Percentiles rank a stretch among this genome's conserved stretches.
phyloP scores from a whole-genome alignment of 2,329 filamentous ascomycete species.

The Huntiella omanensis region DNA sequence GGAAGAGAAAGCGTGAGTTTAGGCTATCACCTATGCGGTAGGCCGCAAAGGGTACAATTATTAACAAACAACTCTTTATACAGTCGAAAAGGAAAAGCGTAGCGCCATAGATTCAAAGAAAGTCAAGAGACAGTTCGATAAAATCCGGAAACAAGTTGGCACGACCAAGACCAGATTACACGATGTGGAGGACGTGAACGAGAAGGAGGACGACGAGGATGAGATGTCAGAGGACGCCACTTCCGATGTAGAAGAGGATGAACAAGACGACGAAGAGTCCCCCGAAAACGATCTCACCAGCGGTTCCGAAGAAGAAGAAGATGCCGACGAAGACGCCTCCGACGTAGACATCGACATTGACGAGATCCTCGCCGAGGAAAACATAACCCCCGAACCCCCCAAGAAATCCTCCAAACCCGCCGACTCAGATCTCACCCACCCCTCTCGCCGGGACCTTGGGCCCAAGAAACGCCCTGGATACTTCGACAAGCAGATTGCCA shows the following conservation, averaged over 20 bases:
- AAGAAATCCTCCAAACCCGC: background rate
- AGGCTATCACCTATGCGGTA: background rate
- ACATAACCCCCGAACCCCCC: background rate
- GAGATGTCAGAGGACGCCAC: conserved; percentile 12
- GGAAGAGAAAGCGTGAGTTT: conserved; percentile 51
- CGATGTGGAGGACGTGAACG: background rate
- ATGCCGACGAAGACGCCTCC: background rate
- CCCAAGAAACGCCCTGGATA: conserved; percentile 26
- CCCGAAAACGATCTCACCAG: conserved; percentile 18
- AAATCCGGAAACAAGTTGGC: conserved; percentile 41
- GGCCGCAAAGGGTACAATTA: background rate
- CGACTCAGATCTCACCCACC: conserved; percentile 1
- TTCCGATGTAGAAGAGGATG: conserved; percentile 14
- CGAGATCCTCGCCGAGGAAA: background rate
- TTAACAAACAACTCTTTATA: background rate
- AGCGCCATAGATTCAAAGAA: conserved; percentile 83
- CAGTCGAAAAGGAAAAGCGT: conserved; percentile 77
- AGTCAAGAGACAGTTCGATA: conserved; percentile 79
- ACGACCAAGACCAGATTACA: background rate
- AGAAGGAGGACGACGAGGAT: conserved; percentile 17
- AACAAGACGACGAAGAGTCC: conserved; percentile 14
- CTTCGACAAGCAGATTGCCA: conserved; percentile 44
- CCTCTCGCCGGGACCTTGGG: conserved; percentile 1
- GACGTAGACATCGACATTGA: conserved; percentile 14
- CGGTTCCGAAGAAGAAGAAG: background rate